These are phyloP conservation scores for Mentha longifolia DNA, from an alignment of 257 asterid genomes.

Conservation along the genomic window DNA sequence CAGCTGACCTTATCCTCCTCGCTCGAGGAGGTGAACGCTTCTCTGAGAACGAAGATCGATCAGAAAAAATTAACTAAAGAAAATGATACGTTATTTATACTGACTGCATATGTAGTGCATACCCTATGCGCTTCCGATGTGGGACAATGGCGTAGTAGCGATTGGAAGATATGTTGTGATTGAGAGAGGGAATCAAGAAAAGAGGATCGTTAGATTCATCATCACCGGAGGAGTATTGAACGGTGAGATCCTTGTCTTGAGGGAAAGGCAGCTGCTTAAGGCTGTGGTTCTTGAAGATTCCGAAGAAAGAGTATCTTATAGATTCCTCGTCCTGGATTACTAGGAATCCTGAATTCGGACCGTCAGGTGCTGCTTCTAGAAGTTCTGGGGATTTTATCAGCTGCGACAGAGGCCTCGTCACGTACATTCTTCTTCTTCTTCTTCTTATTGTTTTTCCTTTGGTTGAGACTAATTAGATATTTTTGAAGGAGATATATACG, in stretches of 20 bases:
- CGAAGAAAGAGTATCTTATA: constrained; percentile 37
- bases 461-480: too few species aligned
- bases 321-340: constrained; percentile 13
- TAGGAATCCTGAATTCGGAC: constrained; percentile 60
- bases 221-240: constrained; percentile 12
- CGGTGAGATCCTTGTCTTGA: constrained; percentile 38
- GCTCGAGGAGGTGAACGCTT: constrained; percentile 63
- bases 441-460: neutral
- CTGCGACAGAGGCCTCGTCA: constrained; percentile 60
- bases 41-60: constrained; percentile 30
- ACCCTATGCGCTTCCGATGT: constrained; percentile 65
- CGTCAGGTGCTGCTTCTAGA: neutral
- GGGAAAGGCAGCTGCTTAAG: constrained; percentile 4
- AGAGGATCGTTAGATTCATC: constrained; percentile 16
- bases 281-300: neutral
- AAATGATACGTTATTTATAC: too few species aligned
- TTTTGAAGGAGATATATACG: too few species aligned
- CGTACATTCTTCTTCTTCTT: constrained; percentile 44
- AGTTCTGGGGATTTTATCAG: neutral
- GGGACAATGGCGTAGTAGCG: constrained; percentile 55
- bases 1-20: constrained; percentile 56
- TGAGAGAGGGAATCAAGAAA: constrained; percentile 55
- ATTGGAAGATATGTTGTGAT: constrained; percentile 56
- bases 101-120: neutral
- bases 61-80: neutral